Evolutionary conservation across 2,329 filamentous ascomycete species (phyloP), one percentile per base, ranked within the genome.

Genomic region (Tolypocladium paradoxum): DNA sequence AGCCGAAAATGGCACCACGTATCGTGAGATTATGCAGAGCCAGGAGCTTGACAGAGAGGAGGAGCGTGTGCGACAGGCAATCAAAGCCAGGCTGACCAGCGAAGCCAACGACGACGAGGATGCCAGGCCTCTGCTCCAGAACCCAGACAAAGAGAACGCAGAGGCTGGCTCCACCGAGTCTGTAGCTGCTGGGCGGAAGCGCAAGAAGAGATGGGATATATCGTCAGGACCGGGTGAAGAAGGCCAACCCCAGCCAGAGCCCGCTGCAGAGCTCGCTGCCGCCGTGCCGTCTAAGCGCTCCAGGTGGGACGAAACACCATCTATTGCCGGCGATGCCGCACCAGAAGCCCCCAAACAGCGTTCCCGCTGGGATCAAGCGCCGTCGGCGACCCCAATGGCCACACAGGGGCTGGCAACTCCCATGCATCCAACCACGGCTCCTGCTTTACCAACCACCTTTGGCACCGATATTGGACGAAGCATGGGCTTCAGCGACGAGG

Each of bases 141-240:
- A 87, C 50, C 81, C 70, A 49, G 79, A 89, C 59, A 87, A 90
- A 67, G 87, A 91, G 65, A 88, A 86, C 57, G 77, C 76, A 45
- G 87, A 91, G 51, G 78, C 81, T 56, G 85, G 84, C 47, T 79
- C 86, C 50, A 79, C 87, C 49, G 81, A 86, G 61, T 76, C 78
- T 57, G 79, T 78, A 48, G 71, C 78, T 9, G 74, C 81, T 27
- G 81, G 83, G 35, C 81, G 85, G 56, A 93, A 93, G 78, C 83
- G 91, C 64, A 96, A 96, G 79, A 90, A 95, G 77, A 83, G 93
- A 70, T 99, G 93, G 93, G 92, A 96, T 69, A 84, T 91, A 20
- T 73, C 78, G 22, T 76, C 84, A n/a, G 75, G 79, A 7, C 76
- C 81, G 38, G 70, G 74, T 6, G 71, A 75, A 6, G 75, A 81